Evolutionary conservation across 176 grass and related monocot genomes (phyloP).

Genomic region (barley (Hordeum vulgare)): DNA sequence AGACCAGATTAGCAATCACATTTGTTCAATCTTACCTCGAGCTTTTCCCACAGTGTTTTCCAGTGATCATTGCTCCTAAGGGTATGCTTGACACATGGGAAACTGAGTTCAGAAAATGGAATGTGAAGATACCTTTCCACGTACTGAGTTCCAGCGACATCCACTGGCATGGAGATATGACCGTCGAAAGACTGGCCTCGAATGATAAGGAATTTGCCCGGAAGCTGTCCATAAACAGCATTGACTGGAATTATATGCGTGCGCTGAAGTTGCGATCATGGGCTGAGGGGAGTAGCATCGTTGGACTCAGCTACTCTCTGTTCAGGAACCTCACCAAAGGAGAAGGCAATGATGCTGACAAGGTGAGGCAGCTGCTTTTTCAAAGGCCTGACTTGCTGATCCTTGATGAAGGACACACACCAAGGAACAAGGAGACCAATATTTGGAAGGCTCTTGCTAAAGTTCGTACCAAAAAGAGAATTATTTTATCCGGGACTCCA

Average conservation of each 20-base stretch:
- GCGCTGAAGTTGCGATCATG: conserved; percentile 60
- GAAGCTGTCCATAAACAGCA: conserved; percentile 1
- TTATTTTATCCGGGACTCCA: conserved; percentile 75
- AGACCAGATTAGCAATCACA: conserved; percentile 66
- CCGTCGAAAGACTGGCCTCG: neutral
- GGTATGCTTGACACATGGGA: conserved; percentile 66
- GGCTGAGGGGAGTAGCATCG: conserved; percentile 49
- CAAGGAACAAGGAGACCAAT: conserved; percentile 46
- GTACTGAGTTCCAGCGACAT: conserved; percentile 52
- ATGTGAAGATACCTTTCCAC: conserved; percentile 62
- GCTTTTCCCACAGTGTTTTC: conserved; percentile 46
- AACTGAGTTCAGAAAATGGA: conserved; percentile 73
- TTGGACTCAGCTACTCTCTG: conserved; percentile 74
- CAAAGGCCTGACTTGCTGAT: conserved; percentile 54
- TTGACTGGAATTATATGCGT: conserved; percentile 19
- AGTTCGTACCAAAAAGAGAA: conserved; percentile 50
- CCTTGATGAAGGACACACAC: conserved; percentile 85
- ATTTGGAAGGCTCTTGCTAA: conserved; percentile 55
- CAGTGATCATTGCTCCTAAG: conserved; percentile 69
- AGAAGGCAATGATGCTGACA: conserved; percentile 2
- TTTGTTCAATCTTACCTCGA: conserved; percentile 79
- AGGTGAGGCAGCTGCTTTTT: conserved; percentile 37
- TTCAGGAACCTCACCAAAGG: conserved; percentile 42
- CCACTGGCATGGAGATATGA: conserved; percentile 38
- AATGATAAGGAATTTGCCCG: conserved; percentile 17